These are phyloP conservation scores for Articulospora tetracladia DNA, from an alignment of 495 filamentous ascomycete species.

Conservation along the genomic window DNA sequence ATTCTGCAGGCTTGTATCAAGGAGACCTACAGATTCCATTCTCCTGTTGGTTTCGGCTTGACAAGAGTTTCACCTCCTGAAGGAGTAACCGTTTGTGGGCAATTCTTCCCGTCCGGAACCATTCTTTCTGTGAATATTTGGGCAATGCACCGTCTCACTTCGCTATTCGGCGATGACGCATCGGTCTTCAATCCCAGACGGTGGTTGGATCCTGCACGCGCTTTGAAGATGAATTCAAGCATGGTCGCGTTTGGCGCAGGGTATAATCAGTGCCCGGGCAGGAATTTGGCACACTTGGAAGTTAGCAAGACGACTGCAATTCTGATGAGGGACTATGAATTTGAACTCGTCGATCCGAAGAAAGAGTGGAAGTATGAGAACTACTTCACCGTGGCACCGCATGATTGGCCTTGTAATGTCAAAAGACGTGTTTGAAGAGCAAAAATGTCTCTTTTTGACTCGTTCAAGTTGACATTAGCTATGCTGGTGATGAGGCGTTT, in stretches of 20 bases:
- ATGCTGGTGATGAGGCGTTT: too few species aligned
- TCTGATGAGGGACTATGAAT: slow-evolving; percentile 38
- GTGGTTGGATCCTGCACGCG: slow-evolving; percentile 33
- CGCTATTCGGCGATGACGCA: slow-evolving; percentile 38
- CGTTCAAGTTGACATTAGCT: too few species aligned
- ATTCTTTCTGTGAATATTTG: slow-evolving; percentile 41
- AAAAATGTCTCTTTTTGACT: not conserved
- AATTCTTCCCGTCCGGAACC: slow-evolving; percentile 19
- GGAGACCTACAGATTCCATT: slow-evolving; percentile 31
- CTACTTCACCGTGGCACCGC: slow-evolving; percentile 35
- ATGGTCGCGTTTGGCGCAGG: slow-evolving; percentile 38
- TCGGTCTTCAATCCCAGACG: slow-evolving; percentile 36
- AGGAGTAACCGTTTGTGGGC: slow-evolving; percentile 13
- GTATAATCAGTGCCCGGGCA: slow-evolving; percentile 40
- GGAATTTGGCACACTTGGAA: slow-evolving; percentile 43
- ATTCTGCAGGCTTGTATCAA: slow-evolving; percentile 42
- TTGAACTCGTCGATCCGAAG: slow-evolving; percentile 34
- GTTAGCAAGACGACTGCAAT: slow-evolving; percentile 38
- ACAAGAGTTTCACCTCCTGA: slow-evolving; percentile 37
- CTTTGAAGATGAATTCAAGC: slow-evolving; percentile 31
- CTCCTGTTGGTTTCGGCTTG: slow-evolving; percentile 20
- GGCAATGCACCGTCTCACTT: slow-evolving; percentile 37
- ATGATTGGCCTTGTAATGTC: slow-evolving; percentile 33
- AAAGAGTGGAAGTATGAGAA: slow-evolving; percentile 36
- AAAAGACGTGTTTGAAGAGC: not conserved